These are phyloP conservation scores for Chalara sp. DNA, from an alignment of 2,329 filamentous ascomycete species.

Conservation along the genomic window DNA sequence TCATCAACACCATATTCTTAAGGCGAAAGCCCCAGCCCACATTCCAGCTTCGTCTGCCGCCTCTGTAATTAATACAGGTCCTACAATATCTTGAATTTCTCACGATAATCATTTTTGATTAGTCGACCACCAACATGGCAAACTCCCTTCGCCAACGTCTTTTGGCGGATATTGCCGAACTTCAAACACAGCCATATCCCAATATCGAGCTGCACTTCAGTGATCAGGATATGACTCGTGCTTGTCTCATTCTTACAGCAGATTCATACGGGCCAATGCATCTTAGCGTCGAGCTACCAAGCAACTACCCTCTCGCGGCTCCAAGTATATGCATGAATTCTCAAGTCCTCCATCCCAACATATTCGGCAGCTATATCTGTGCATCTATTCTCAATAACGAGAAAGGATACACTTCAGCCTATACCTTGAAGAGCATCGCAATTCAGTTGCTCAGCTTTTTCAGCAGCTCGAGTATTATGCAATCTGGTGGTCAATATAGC, in stretches of 20 bases:
- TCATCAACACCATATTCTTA: too few species aligned
- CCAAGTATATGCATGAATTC: conserved; percentile 36
- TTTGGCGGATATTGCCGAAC: conserved; percentile 36
- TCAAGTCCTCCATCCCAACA: conserved; percentile 36
- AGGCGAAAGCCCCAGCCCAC: too few species aligned
- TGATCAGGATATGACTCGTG: conserved; percentile 29
- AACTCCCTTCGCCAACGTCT: neutral
- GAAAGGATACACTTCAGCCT: conserved; percentile 41
- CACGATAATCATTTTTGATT: too few species aligned
- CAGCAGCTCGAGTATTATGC: conserved; percentile 38
- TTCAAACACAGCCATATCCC: conserved; percentile 38
- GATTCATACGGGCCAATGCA: conserved; percentile 34
- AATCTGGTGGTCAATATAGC: conserved; percentile 21
- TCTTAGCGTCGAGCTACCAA: conserved; percentile 32
- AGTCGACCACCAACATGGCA: neutral
- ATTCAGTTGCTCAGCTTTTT: conserved; percentile 48
- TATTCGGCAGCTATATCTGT: conserved; percentile 38
- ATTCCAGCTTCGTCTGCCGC: too few species aligned
- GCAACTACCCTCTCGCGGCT: conserved; percentile 33
- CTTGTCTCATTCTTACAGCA: conserved; percentile 38
- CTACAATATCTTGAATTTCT: too few species aligned
- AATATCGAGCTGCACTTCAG: conserved; percentile 35
- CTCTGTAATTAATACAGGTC: too few species aligned
- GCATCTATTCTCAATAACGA: conserved; percentile 37
- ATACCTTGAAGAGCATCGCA: conserved; percentile 41